Base-by-base conservation (phyloP, 768 basidiomycete species). In the Tubosaeta sp. region DNA sequence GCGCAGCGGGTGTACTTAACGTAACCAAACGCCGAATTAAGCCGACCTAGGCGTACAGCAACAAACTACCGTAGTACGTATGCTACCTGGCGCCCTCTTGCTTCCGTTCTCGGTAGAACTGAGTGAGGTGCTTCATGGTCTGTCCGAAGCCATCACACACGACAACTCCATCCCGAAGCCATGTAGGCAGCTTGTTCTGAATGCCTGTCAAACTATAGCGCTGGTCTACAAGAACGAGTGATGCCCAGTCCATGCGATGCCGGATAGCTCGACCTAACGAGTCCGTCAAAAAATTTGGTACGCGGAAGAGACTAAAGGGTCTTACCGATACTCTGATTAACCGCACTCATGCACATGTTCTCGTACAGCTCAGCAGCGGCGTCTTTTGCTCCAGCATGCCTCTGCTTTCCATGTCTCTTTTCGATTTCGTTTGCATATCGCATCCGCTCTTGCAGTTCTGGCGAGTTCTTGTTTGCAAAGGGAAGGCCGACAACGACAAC, bases 291-390 rank as follows among this genome's bases (percentile, higher is more conserved):
- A 48, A 51, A 30, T 10, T 39, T 16, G 34, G 12, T 29, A 19
- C 7, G n/a, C 30, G 18, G 39, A 9, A 46, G 22, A 30, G 9
- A 34, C 31, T 34, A 38, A 31, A 18, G 3, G 14, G 3, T 38
- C 84, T 49, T 44, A 90, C 94, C 95, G 54, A 99, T 96, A 49
- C 90, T 92, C 66, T 99, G 95, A 69, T 99, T 99, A 46, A 99
- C 94, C 0, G 94, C 90, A 56, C 86, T 87, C 86, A 90, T 90
- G 60, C 89, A 90, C 79, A 90, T 80, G 60, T 90, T 91, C 73
- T 90, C 88, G 66, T 94, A 97, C 48, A 95, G 72, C 69, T 93
- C 92, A 19, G 82, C 76, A 5, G 81, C 87, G 6, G 90, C 86
- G 56, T 90, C 83, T 49, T 79, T 82, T 50, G 73, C 64, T 10